phyloP scores from a whole-genome alignment of 305 asterid genomes.

The Ilex paraguariensis region DNA sequence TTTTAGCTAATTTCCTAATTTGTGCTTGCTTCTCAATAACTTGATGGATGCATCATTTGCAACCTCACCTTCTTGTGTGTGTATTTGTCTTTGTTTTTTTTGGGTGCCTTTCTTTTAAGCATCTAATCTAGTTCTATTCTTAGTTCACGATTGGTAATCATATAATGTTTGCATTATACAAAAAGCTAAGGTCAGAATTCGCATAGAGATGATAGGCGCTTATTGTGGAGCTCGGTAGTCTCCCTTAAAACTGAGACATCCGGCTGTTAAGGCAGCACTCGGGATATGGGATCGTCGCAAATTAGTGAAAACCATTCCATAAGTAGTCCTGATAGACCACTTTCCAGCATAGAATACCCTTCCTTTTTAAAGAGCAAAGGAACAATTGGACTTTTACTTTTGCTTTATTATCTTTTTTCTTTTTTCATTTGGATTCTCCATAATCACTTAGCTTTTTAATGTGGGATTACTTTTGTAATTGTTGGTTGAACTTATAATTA shows the following conservation, averaged over 20 bases:
- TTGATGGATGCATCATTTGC: too few species aligned
- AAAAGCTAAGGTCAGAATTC: too few species aligned
- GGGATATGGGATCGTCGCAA: conserved; percentile 7
- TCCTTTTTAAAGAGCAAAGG: conserved; percentile 20
- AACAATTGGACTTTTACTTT: conserved; percentile 31
- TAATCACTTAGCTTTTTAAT: conserved; percentile 21
- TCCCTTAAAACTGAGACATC: not conserved
- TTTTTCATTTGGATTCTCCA: conserved; percentile 34
- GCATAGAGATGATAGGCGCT: not conserved
- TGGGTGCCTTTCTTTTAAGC: too few species aligned
- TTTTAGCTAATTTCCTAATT: too few species aligned
- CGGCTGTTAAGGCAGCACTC: conserved; percentile 2
- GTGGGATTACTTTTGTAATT: conserved; percentile 18
- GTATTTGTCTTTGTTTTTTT: too few species aligned
- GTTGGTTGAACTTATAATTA: conserved; percentile 1
- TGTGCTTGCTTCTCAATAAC: too few species aligned
- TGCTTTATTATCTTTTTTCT: conserved; percentile 27
- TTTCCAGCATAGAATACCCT: conserved; percentile 34
- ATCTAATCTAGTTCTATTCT: too few species aligned
- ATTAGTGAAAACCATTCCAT: conserved; percentile 12
- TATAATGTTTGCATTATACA: not conserved
- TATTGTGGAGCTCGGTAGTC: too few species aligned
- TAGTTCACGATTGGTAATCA: too few species aligned
- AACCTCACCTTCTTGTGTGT: too few species aligned
- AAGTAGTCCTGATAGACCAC: conserved; percentile 10